These are phyloP conservation scores for Bimuria novae-zelandiae DNA, from an alignment of 2,329 filamentous ascomycete species.

Conservation along the genomic window DNA sequence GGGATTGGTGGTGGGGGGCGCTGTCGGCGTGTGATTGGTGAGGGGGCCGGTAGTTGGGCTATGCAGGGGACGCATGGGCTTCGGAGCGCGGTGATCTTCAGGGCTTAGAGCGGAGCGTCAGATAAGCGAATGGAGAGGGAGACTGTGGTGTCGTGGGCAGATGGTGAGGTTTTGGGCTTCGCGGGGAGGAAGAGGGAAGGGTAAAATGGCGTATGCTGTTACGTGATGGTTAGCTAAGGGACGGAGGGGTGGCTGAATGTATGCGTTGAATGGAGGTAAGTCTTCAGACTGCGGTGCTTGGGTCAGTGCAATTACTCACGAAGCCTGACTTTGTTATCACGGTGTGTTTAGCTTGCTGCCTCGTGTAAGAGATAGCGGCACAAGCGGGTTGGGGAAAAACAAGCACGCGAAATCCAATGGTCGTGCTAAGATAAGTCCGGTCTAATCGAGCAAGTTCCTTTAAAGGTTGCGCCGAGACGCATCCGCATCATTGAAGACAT, in stretches of 20 bases:
- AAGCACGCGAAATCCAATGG: too few species aligned
- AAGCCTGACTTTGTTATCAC: too few species aligned
- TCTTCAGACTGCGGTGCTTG: too few species aligned
- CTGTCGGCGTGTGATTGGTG: conserved; percentile 29
- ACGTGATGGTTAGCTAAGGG: background rate
- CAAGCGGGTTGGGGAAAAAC: too few species aligned
- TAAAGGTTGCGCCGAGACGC: too few species aligned
- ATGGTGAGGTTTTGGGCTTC: background rate
- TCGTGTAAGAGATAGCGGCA: too few species aligned
- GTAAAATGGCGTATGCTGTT: background rate
- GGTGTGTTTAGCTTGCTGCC: too few species aligned
- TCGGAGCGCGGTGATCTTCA: conserved; percentile 19
- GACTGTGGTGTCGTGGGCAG: background rate
- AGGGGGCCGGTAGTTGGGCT: conserved; percentile 14
- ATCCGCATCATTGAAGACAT: too few species aligned
- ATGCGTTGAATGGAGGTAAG: too few species aligned
- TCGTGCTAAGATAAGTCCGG: too few species aligned
- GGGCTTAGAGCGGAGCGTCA: conserved; percentile 7
- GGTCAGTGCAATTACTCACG: too few species aligned
- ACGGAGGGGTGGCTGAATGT: background rate
- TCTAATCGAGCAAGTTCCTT: too few species aligned
- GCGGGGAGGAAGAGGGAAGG: background rate
- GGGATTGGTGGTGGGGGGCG: conserved; percentile 31
- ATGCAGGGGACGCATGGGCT: conserved; percentile 21
- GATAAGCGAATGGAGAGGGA: conserved; percentile 24